Percentiles rank a stretch among this genome's conserved stretches.
phyloP scores from a whole-genome alignment of 148 eudicot species.

The Chenopodium quinoa region DNA sequence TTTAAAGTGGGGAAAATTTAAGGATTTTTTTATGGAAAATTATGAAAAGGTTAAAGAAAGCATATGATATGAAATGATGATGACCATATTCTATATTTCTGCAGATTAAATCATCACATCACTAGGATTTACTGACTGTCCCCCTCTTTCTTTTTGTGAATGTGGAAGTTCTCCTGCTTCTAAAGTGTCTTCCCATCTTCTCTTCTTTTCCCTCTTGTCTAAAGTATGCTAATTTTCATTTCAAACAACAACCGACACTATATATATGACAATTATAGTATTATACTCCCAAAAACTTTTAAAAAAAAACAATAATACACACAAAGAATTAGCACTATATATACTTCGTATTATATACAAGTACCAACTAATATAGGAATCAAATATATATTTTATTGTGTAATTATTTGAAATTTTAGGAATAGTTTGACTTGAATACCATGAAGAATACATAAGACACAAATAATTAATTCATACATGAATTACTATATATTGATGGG shows the following conservation, averaged over 20 bases:
- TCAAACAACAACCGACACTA: slow-evolving; percentile 1
- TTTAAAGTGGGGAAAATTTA: not conserved
- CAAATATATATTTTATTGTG: too few relatives aligned
- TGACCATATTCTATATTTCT: slow-evolving; percentile 1
- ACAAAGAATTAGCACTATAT: not conserved
- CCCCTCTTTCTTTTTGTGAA: slow-evolving; percentile 5
- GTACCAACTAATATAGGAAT: not conserved
- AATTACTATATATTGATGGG: too few relatives aligned
- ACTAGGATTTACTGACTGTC: not conserved
- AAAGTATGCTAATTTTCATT: not conserved
- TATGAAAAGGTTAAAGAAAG: slow-evolving; percentile 18
- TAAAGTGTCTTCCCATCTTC: slow-evolving; percentile 14
- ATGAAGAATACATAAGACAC: too few relatives aligned
- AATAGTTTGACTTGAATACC: not conserved
- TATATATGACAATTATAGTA: not conserved
- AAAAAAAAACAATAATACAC: not conserved
- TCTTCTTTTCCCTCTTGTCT: not conserved
- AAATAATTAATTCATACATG: too few relatives aligned
- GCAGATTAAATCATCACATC: slow-evolving; percentile 1
- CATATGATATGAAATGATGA: slow-evolving; percentile 26
- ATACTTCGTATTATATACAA: too few relatives aligned
- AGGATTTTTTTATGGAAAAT: not conserved
- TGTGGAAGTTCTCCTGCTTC: slow-evolving; percentile 15
- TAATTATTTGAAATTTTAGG: not conserved
- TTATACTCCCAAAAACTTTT: too few relatives aligned